Percentiles rank a stretch among this genome's conserved stretches.
Evolutionary conservation across 306 rosid species (phyloP).

Genomic region (Urtica urens): DNA sequence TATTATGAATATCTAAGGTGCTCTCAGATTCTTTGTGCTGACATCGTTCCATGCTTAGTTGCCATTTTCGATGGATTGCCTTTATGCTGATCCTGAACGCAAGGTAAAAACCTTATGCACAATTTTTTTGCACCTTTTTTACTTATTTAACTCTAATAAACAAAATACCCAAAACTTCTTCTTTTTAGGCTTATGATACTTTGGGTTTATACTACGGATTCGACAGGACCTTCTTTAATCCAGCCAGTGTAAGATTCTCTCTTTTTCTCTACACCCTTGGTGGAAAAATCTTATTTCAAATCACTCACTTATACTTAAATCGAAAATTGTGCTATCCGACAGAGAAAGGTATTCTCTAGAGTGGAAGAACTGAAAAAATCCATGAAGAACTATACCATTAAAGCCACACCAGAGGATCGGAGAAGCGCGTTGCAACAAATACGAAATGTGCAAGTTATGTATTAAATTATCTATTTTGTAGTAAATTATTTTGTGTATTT

Average conservation of each 20-base stretch:
- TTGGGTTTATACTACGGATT: constrained; percentile 57
- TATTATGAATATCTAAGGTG: too few species aligned
- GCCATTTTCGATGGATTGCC: constrained; percentile 84
- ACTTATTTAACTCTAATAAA: too few species aligned
- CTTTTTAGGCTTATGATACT: constrained; percentile 59
- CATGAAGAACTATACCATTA: constrained; percentile 52
- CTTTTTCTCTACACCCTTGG: background rate
- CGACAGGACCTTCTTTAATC: constrained; percentile 86
- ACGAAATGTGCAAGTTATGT: too few species aligned
- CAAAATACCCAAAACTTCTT: background rate
- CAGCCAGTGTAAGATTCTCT: constrained; percentile 50
- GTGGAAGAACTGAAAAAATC: constrained; percentile 48
- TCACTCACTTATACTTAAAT: background rate
- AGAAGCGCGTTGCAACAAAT: constrained; percentile 77
- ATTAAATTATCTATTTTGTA: too few species aligned
- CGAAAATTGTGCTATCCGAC: constrained; percentile 8
- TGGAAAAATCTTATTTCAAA: background rate
- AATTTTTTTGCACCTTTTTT: too few species aligned
- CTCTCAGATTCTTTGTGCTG: too few species aligned
- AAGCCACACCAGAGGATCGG: constrained; percentile 71
- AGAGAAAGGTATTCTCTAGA: constrained; percentile 74
- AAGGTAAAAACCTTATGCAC: too few species aligned
- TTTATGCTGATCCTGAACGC: constrained; percentile 73
- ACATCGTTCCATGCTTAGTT: constrained; percentile 45
- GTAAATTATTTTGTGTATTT: too few species aligned